Base-by-base conservation (phyloP, 2,329 filamentous ascomycete genomes). In the Sclerotinia sclerotiorum region DNA sequence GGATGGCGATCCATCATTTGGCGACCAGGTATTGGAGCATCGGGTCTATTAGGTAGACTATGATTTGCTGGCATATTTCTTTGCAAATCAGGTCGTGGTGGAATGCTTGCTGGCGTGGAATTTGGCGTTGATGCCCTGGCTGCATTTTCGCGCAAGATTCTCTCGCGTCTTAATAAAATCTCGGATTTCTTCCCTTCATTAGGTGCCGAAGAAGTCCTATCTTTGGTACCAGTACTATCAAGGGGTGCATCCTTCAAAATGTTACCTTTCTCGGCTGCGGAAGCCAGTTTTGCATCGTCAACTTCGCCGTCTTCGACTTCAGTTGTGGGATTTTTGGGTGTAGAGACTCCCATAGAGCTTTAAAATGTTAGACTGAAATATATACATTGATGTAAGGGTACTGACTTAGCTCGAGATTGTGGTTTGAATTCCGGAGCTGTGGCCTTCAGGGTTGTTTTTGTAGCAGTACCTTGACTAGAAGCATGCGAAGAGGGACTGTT, bases 271-370 rank as follows among this genome's bases (percentile, higher is more conserved):
- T 56, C 8, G 27, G 67, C 39, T n/a, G 35, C 63, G 5, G 66
- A 51, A 42, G 64, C 55, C 10, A 61, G 61, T 78, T 81, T 87
- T 46, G 81, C 82, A 73, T 92, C 90, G 71, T 88, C 86, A 32
- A 92, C 89, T 76, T 93, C 90, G 27, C 90, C 90, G 75, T 93
- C 90, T 76, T 93, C 90, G 65, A 87, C 85, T 70, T 89, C 87
- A 1, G 66, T 68, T 79, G 76, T 74, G 71, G 21, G 67, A 39
- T 62, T 52, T 55, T 74, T 76, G 21, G 73, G 71, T 27, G 76
- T 77, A n/a, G 76, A 71, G n/a, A 76, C 72, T 61, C 80, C 77
- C 35, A 70, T 71, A 19, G 69, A 74, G 69, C 76, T 76, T 72
- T 51, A 32, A 68, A 19, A 58, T 73, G 74, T 69, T 78, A 82